Evolutionary conservation across 345 rosid genomes (phyloP).

Genomic region (Psidium guajava): DNA sequence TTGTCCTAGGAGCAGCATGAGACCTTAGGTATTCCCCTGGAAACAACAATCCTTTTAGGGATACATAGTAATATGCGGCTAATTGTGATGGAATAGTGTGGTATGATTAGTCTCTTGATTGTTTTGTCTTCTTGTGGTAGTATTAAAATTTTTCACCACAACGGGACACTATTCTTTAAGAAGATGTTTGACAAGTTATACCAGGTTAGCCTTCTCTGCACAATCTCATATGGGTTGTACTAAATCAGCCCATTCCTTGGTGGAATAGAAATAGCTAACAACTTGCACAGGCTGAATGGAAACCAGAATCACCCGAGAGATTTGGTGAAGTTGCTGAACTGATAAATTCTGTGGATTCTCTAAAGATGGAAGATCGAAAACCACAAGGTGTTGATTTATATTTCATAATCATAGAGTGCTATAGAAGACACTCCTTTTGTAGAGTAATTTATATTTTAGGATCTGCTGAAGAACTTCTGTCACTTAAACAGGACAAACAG

Average conservation of each 20-base stretch:
- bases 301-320: conserved; percentile 63
- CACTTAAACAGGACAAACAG: conserved; percentile 40
- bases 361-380: conserved; percentile 53
- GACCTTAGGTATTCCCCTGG: not conserved
- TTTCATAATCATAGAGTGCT: not conserved
- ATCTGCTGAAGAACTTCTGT: conserved; percentile 1
- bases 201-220: conserved; percentile 40
- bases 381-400: conserved; percentile 38
- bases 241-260: not conserved
- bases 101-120: not conserved
- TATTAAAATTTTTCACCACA: conserved; percentile 72
- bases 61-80: not conserved
- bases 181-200: conserved; percentile 80
- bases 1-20: not conserved
- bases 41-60: not conserved
- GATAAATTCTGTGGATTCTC: conserved; percentile 42
- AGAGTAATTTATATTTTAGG: not conserved
- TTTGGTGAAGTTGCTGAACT: conserved; percentile 70
- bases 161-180: conserved; percentile 67
- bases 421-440: not conserved
- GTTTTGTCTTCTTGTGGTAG: conserved; percentile 22
- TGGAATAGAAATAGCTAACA: not conserved
- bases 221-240: not conserved
- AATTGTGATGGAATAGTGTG: not conserved
- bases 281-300: conserved; percentile 73